Evolutionary conservation across 2,329 filamentous ascomycete genomes (phyloP), one percentile per base, ranked within the genome.

Genomic region (Fusarium newnesense): DNA sequence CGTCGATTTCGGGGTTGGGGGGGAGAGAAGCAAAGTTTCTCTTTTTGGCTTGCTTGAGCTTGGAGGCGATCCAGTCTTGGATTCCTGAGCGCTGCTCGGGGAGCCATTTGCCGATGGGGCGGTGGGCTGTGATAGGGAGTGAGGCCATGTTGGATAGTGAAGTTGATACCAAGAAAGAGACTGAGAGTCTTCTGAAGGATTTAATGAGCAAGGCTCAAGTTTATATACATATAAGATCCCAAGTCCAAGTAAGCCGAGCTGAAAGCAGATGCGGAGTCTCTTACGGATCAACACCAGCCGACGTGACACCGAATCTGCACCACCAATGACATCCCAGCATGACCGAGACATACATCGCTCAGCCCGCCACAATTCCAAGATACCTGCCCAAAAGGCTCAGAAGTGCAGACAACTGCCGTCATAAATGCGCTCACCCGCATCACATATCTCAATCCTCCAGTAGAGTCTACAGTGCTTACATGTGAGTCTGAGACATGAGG

Each of bases 81-180:
- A 67, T 66, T 0, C 16, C 44, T 1, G 64, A 26, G 3, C 34
- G 28, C 2, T 67, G 50, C 4, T 7, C 13, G 10, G 64, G 61
- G 9, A 58, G 39, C 61, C 61, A 67, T 36, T 4, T 32, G 8
- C 64, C 62, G 6, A 67, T 59, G 0, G 64, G 64, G 10, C 44
- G 53, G 4, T 64, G 60, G 24, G 46, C 40, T 7, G 60, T 15
- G 18, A 36, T 0, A 0, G 19, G 19, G 7, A 46, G 47, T 12
- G 54, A 18, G 2, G 50, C 9, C 50, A 54, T 54, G 13, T 0
- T 21, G 4, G 1, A 16, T 0, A 0, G 7, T 9, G 15, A 18
- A 12, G 10, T 4, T 18, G 4, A 4, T 6, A 1, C n/a, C n/a
- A n/a, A n/a, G n/a, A n/a, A n/a, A n/a, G n/a, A n/a, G n/a, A n/a